A percentile compares a stretch with the other conserved stretches of the same genome.
Conservation (phyloP, 768 basidiomycete species). For the Serendipita indica region DNA sequence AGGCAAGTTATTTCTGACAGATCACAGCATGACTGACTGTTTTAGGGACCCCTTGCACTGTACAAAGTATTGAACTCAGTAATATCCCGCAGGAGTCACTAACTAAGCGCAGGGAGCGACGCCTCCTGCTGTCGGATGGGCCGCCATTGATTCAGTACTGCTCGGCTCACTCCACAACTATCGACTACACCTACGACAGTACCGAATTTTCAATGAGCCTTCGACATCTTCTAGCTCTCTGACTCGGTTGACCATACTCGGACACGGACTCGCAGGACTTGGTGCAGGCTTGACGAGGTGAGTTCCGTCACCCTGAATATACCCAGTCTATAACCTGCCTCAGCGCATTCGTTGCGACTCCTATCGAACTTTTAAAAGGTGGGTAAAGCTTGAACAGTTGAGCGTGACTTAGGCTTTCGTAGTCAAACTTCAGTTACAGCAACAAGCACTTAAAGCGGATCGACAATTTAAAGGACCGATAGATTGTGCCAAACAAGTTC, state of each 20-base stretch:
- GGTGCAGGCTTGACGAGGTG: constrained; percentile 59
- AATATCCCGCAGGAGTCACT: neutral
- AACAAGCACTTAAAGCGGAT: constrained; percentile 30
- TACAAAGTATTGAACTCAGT: constrained; percentile 34
- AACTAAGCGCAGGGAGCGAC: constrained; percentile 33
- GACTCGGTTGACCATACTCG: constrained; percentile 43
- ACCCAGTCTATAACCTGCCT: neutral
- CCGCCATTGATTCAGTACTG: constrained; percentile 53
- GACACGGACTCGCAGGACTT: constrained; percentile 51
- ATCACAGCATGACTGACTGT: constrained; percentile 30
- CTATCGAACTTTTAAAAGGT: constrained; percentile 68
- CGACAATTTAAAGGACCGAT: constrained; percentile 50
- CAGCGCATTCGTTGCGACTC: constrained; percentile 58
- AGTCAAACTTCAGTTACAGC: constrained; percentile 59
- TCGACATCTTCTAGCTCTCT: constrained; percentile 25
- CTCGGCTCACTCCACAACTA: constrained; percentile 61
- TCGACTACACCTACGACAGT: constrained; percentile 39
- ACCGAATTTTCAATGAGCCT: constrained; percentile 37
- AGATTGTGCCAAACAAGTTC: constrained; percentile 50
- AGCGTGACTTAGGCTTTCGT: constrained; percentile 3
- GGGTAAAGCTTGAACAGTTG: constrained; percentile 16
- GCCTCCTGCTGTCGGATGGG: constrained; percentile 59
- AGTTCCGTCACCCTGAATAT: constrained; percentile 10
- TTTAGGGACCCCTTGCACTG: constrained; percentile 29
- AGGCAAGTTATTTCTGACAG: constrained; percentile 27